A percentile compares a stretch with the other conserved stretches of the same genome.
These are phyloP conservation scores for Candida silvicultrix DNA, from an alignment of 805 yeast species.

Conservation along the genomic window DNA sequence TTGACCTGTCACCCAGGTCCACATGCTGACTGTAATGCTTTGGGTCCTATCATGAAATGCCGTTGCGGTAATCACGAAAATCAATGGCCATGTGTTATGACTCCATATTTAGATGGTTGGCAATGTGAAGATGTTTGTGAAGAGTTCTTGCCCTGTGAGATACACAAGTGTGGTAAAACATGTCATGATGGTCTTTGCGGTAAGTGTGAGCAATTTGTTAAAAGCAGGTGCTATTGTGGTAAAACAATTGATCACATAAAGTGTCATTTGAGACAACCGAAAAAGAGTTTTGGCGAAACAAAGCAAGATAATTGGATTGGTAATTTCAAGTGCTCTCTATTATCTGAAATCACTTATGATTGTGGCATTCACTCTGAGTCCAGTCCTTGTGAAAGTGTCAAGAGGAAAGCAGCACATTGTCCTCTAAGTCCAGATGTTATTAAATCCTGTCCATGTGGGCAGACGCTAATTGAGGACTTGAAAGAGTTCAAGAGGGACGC, in stretches of 20 bases:
- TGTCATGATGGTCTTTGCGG: conserved; percentile 90
- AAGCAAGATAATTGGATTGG: conserved; percentile 41
- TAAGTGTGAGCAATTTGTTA: conserved; percentile 45
- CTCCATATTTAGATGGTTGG: conserved; percentile 67
- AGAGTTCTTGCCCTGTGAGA: conserved; percentile 61
- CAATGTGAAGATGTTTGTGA: conserved; percentile 57
- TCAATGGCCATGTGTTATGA: conserved; percentile 68
- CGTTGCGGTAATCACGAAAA: conserved; percentile 62
- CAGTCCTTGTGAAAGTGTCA: conserved; percentile 27
- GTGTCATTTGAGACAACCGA: conserved; percentile 39
- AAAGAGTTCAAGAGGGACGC: conserved; percentile 34
- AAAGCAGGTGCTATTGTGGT: conserved; percentile 73
- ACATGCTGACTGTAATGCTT: conserved; percentile 74
- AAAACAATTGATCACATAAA: conserved; percentile 33
- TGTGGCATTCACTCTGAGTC: conserved; percentile 66
- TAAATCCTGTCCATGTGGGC: conserved; percentile 79
- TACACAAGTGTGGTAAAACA: conserved; percentile 52
- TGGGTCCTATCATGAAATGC: conserved; percentile 67
- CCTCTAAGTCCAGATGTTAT: conserved; percentile 54
- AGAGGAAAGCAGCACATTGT: conserved; percentile 38
- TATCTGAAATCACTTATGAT: conserved; percentile 42
- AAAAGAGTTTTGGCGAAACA: conserved; percentile 21
- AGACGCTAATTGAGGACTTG: conserved; percentile 37
- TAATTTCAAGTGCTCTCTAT: conserved; percentile 38
- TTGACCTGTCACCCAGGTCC: conserved; percentile 85